Percentiles rank a stretch among this genome's conserved stretches.
phyloP scores from a whole-genome alignment of 371 early-diverging fungal genomes.

The Mucor piriformis region DNA sequence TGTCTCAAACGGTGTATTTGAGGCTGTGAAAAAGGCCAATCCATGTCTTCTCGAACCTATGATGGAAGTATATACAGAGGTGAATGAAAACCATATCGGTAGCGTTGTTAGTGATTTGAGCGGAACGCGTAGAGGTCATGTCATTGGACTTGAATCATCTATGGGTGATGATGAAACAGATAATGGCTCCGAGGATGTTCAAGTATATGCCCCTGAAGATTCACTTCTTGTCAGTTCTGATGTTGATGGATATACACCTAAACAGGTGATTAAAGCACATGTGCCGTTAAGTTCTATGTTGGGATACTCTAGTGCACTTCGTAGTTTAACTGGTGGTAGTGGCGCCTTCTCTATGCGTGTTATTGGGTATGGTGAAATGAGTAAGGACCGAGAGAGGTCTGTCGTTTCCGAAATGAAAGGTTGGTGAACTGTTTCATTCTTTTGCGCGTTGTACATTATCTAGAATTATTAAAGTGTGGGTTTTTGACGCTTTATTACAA shows the following conservation, averaged over 20 bases:
- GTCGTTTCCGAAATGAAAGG: constrained; percentile 69
- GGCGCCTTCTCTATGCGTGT: constrained; percentile 84
- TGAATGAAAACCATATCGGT: constrained; percentile 79
- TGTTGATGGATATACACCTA: constrained; percentile 45
- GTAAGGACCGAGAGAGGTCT: constrained; percentile 67
- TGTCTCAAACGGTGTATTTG: constrained; percentile 62
- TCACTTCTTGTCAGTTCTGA: constrained; percentile 35
- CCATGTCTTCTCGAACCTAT: constrained; percentile 85
- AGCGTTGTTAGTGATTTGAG: constrained; percentile 80
- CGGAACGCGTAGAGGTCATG: constrained; percentile 77
- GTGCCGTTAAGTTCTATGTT: constrained; percentile 86
- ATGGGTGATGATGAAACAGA: constrained; percentile 36
- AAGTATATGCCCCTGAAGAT: constrained; percentile 61
- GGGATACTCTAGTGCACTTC: constrained; percentile 84
- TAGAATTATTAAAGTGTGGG: background rate
- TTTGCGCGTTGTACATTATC: background rate
- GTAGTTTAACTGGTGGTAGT: constrained; percentile 88
- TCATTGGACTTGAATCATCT: constrained; percentile 54
- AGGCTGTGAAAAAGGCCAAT: constrained; percentile 59
- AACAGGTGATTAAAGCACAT: constrained; percentile 63
- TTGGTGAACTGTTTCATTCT: constrained; percentile 16
- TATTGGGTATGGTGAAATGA: constrained; percentile 83
- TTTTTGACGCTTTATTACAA: too few relatives aligned
- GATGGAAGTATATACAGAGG: constrained; percentile 77
- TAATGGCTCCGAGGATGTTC: constrained; percentile 21